phyloP scores from a whole-genome alignment of 208 protist species.

The Vickermania spadyakhi region DNA sequence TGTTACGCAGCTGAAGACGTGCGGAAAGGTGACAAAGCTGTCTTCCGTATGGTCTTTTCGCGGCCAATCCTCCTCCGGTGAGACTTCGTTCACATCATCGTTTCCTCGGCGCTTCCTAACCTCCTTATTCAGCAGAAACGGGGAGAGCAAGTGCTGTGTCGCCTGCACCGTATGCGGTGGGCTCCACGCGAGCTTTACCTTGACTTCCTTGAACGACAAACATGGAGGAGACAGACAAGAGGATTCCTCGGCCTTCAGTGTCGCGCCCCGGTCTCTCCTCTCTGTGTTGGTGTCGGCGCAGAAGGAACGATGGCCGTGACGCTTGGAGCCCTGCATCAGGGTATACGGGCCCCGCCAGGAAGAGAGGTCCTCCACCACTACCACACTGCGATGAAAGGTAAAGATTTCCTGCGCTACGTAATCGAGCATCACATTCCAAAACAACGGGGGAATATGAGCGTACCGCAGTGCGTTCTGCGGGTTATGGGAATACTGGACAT shows the following conservation, averaged over 20 bases:
- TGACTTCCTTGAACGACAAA: not conserved
- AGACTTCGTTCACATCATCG: not conserved
- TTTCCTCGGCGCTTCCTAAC: not conserved
- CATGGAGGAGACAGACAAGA: too few species aligned
- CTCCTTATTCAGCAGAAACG: not conserved
- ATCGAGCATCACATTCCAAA: conserved; percentile 17
- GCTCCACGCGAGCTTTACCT: not conserved
- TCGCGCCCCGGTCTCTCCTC: not conserved
- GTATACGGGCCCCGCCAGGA: not conserved
- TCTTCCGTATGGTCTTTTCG: not conserved
- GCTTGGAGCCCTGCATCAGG: too few species aligned
- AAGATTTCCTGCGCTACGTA: conserved; percentile 13
- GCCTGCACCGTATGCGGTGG: not conserved
- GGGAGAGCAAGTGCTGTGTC: not conserved
- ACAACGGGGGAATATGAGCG: conserved; percentile 19
- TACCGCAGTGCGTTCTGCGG: conserved; percentile 22
- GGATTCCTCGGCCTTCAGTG: not conserved
- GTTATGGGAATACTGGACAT: conserved; percentile 16
- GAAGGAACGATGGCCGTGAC: too few species aligned
- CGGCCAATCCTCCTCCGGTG: not conserved
- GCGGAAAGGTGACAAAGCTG: conserved; percentile 11
- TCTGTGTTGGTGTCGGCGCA: not conserved
- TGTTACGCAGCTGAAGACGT: conserved; percentile 24
- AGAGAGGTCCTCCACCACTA: conserved; percentile 10
- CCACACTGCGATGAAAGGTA: conserved; percentile 16